phyloP scores from a whole-genome alignment of 106 monocot species.

The Phalaenopsis equestris region DNA sequence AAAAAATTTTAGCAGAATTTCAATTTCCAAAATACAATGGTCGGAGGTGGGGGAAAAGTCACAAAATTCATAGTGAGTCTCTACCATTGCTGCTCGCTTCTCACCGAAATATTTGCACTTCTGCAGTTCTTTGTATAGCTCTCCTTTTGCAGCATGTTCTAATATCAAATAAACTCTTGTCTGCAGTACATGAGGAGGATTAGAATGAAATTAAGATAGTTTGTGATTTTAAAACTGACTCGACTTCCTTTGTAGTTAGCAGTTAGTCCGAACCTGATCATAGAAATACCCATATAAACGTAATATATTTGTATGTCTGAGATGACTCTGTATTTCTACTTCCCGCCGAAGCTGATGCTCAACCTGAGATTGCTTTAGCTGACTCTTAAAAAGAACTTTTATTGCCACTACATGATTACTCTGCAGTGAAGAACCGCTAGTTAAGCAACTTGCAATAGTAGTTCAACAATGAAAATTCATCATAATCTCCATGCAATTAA shows the following conservation, averaged over 20 bases:
- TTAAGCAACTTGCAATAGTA: no score
- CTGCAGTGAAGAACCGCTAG: slow-evolving; percentile 21
- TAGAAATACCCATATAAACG: slow-evolving; percentile 98
- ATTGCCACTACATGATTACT: slow-evolving; percentile 94
- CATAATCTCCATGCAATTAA: background rate
- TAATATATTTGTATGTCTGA: slow-evolving; percentile 84
- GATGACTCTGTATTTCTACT: slow-evolving; percentile 97
- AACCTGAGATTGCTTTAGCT: slow-evolving; percentile 93
- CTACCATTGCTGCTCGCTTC: slow-evolving; percentile 86
- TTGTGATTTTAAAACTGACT: background rate
- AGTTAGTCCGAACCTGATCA: slow-evolving; percentile 62
- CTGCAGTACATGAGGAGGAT: slow-evolving; percentile 26
- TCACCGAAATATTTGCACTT: slow-evolving; percentile 94
- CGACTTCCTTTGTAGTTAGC: no score
- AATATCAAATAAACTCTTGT: slow-evolving; percentile 89
- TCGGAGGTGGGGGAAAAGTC: background rate
- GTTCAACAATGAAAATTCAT: background rate
- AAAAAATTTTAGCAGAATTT: background rate
- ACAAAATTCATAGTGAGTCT: slow-evolving; percentile 6
- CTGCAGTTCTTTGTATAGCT: slow-evolving; percentile 93
- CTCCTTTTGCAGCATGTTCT: slow-evolving; percentile 93
- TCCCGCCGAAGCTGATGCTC: slow-evolving; percentile 95
- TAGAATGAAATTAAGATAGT: background rate
- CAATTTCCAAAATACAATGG: background rate
- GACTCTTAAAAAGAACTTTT: slow-evolving; percentile 96